Conservation (phyloP, 148 eudicot genomes). For the Silene latifolia region DNA sequence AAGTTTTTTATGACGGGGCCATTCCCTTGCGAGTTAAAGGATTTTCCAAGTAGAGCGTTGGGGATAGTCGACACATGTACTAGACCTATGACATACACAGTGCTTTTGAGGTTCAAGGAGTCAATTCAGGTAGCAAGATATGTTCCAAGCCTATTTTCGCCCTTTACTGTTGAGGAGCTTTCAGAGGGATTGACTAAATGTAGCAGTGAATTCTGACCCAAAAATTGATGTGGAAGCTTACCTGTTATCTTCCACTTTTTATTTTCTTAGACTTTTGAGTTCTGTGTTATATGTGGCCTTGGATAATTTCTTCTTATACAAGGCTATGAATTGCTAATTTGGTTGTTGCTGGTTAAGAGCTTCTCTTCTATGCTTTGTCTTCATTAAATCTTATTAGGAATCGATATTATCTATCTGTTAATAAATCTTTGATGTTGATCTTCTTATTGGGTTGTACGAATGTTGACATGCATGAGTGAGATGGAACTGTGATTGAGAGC, state of each 20-base stretch:
- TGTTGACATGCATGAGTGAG: no score
- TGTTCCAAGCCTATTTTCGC: slow-evolving; percentile 2
- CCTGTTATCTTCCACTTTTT: no score
- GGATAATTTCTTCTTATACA: slow-evolving; percentile 12
- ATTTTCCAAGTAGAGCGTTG: not conserved
- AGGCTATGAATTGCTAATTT: not conserved
- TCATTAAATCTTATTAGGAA: no score
- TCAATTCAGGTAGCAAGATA: not conserved
- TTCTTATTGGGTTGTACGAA: no score
- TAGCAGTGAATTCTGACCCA: no score
- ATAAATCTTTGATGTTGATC: no score
- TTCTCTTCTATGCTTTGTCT: no score
- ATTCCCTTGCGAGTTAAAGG: no score
- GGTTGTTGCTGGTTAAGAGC: not conserved
- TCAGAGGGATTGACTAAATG: not conserved
- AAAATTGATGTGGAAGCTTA: no score
- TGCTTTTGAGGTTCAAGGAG: not conserved
- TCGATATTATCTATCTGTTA: no score
- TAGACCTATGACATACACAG: not conserved
- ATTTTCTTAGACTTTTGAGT: not conserved
- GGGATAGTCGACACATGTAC: slow-evolving; percentile 1
- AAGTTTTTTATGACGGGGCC: slow-evolving; percentile 1
- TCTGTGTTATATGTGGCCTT: not conserved
- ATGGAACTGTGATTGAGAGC: no score
- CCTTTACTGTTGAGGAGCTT: not conserved